These are phyloP conservation scores for Globisporangium acanthophoron DNA, from an alignment of 352 stramenopile genomes.

Conservation along the genomic window DNA sequence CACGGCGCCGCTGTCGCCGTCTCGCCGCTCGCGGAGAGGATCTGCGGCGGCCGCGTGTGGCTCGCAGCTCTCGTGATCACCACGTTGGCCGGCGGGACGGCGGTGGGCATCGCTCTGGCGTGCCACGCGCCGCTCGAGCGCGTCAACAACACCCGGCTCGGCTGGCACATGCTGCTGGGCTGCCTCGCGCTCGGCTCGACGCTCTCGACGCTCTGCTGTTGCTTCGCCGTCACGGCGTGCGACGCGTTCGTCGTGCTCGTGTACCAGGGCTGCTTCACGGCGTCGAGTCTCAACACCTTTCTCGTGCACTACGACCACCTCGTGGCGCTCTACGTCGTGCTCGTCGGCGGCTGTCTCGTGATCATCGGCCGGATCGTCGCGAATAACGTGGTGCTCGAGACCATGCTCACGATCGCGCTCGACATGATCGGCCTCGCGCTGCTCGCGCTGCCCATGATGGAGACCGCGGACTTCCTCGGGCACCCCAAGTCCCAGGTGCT, in stretches of 20 bases:
- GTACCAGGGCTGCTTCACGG: slow-evolving; percentile 45
- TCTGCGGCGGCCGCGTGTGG: slow-evolving; percentile 12
- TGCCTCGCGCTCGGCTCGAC: slow-evolving; percentile 22
- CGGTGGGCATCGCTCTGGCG: slow-evolving; percentile 8
- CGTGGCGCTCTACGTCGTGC: slow-evolving; percentile 44
- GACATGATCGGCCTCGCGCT: slow-evolving; percentile 53
- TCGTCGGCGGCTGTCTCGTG: slow-evolving; percentile 39
- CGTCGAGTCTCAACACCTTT: slow-evolving; percentile 57
- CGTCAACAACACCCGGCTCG: slow-evolving; percentile 6
- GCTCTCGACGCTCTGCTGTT: slow-evolving; percentile 28
- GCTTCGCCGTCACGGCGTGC: slow-evolving; percentile 27
- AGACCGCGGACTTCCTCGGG: slow-evolving; percentile 47
- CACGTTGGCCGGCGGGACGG: slow-evolving; percentile 8
- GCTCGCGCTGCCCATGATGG: slow-evolving; percentile 59
- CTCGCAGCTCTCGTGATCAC: slow-evolving; percentile 13
- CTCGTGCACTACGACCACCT: slow-evolving; percentile 39
- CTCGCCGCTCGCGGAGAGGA: slow-evolving; percentile 21
- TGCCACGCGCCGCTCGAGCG: slow-evolving; percentile 11
- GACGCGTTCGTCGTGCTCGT: slow-evolving; percentile 42
- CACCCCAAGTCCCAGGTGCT: slow-evolving; percentile 30
- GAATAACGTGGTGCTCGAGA: slow-evolving; percentile 52
- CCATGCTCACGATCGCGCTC: slow-evolving; percentile 40
- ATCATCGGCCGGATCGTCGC: slow-evolving; percentile 52
- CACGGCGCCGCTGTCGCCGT: slow-evolving; percentile 21
- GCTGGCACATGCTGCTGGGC: slow-evolving; percentile 23